phyloP scores from a whole-genome alignment of 2,329 filamentous ascomycete genomes.

The Clonostachys byssicola region DNA sequence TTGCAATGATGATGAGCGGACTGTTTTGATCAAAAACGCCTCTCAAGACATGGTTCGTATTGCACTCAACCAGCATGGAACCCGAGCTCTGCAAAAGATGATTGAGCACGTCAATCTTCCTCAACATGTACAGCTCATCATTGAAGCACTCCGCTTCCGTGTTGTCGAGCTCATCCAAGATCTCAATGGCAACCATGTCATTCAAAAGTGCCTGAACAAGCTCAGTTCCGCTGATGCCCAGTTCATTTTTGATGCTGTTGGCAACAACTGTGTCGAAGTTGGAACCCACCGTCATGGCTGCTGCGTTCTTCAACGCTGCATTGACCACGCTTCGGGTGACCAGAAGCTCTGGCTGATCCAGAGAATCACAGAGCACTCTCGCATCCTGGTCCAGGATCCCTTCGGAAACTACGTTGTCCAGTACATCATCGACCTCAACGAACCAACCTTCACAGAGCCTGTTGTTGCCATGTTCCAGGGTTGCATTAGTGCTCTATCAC shows the following conservation, averaged over 20 bases:
- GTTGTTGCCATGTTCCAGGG: constrained; percentile 78
- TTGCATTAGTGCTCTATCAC: constrained; percentile 68
- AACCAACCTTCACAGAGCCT: constrained; percentile 82
- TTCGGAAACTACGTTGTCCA: constrained; percentile 99
- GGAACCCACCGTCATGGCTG: constrained; percentile 97
- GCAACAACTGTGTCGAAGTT: constrained; percentile 79
- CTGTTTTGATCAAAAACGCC: constrained; percentile 85
- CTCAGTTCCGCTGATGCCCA: constrained; percentile 78
- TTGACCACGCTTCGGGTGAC: constrained; percentile 87
- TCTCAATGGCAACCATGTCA: constrained; percentile 97
- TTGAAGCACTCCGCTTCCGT: constrained; percentile 73
- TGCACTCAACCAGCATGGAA: constrained; percentile 95
- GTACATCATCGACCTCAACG: constrained; percentile 94
- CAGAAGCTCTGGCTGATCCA: constrained; percentile 86
- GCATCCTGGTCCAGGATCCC: constrained; percentile 86
- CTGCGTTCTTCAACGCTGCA: constrained; percentile 96
- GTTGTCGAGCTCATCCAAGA: constrained; percentile 97
- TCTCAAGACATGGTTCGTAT: constrained; percentile 85
- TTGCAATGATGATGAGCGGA: constrained; percentile 92
- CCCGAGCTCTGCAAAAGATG: constrained; percentile 97
- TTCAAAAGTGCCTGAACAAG: constrained; percentile 98
- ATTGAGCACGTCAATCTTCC: constrained; percentile 91
- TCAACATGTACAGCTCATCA: constrained; percentile 83
- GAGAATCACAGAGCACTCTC: constrained; percentile 85
- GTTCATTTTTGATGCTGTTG: constrained; percentile 96